Evolutionary conservation across 1,284 basidiomycete species (phyloP).

Genomic region (Abortiporus biennis): DNA sequence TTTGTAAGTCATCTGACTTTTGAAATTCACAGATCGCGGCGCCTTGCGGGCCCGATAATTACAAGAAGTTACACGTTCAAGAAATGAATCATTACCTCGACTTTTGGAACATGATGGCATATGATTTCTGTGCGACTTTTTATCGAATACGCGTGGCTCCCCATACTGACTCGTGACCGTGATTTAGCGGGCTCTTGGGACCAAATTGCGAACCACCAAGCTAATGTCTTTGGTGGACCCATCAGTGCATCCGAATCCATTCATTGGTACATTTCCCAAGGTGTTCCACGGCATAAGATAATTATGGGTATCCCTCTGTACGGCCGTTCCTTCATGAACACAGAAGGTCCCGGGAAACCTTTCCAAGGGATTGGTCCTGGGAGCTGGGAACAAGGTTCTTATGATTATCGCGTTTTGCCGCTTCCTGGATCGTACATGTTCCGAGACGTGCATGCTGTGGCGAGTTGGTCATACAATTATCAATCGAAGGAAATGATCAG

Average conservation of each 20-base stretch:
- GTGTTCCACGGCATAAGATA: conserved; percentile 76
- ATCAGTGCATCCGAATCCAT: conserved; percentile 69
- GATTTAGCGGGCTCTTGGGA: conserved; percentile 81
- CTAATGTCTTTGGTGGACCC: conserved; percentile 71
- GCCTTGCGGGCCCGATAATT: conserved; percentile 88
- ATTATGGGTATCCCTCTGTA: conserved; percentile 89
- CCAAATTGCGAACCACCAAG: conserved; percentile 77
- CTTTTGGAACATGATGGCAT: conserved; percentile 98
- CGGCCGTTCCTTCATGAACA: conserved; percentile 87
- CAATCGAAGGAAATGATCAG: conserved; percentile 70
- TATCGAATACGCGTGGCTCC: conserved; percentile 1
- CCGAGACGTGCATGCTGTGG: conserved; percentile 49
- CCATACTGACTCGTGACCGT: conserved; percentile 7
- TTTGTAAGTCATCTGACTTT: neutral
- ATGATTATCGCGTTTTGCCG: conserved; percentile 77
- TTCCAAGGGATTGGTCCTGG: conserved; percentile 75
- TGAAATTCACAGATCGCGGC: conserved; percentile 65
- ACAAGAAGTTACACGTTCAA: conserved; percentile 66
- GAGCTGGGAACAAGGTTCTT: conserved; percentile 76
- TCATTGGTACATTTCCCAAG: conserved; percentile 64
- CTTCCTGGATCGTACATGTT: conserved; percentile 59
- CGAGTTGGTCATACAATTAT: conserved; percentile 74
- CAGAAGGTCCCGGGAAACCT: conserved; percentile 72
- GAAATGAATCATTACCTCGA: conserved; percentile 89
- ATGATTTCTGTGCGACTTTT: conserved; percentile 61